Conservation (phyloP, 2,329 filamentous ascomycete species). For the Rutstroemia sp. region DNA sequence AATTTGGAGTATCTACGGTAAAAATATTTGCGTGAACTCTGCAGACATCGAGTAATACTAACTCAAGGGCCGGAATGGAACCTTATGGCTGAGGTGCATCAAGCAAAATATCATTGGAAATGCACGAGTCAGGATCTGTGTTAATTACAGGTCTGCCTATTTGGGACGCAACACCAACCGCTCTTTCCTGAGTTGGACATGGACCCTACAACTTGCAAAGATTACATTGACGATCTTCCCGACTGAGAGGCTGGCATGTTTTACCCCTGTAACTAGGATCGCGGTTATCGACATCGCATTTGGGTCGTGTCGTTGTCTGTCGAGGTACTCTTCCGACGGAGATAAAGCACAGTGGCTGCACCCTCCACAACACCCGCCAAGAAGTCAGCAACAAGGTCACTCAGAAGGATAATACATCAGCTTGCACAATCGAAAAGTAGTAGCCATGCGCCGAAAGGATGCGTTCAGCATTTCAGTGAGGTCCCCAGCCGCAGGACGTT, state of each 20-base stretch:
- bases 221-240: conserved; percentile 9
- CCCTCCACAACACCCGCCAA: neutral
- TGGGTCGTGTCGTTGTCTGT: neutral
- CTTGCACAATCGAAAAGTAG: neutral
- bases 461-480: neutral
- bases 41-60: neutral
- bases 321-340: conserved; percentile 5
- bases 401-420: neutral
- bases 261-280: neutral
- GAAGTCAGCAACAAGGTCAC: neutral
- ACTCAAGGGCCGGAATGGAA: neutral
- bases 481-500: neutral
- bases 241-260: conserved; percentile 5
- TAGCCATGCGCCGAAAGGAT: neutral
- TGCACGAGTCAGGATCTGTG: neutral
- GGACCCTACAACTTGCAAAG: neutral
- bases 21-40: neutral
- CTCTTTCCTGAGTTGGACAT: conserved; percentile 3
- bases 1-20: neutral
- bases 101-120: neutral
- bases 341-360: conserved; percentile 1
- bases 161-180: neutral
- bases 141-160: neutral
- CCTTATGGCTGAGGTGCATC: neutral
- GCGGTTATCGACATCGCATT: neutral